Evolutionary conservation across 306 rosid species (phyloP).

Genomic region (Gleditsia sinensis): DNA sequence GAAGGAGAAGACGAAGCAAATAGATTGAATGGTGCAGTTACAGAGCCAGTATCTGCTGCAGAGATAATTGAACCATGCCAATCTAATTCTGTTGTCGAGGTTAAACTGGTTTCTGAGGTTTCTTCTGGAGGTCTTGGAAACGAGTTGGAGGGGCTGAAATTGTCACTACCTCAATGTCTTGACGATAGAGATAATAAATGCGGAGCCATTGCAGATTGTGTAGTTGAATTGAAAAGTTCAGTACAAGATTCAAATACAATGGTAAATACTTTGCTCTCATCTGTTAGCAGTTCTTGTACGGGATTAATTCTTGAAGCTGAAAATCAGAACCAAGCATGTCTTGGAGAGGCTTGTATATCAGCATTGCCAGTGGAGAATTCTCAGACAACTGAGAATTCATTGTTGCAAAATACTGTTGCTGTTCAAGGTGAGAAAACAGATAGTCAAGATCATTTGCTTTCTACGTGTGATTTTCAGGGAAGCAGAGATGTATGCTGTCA

Average conservation of each 20-base stretch:
- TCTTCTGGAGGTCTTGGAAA: slow-evolving; percentile 44
- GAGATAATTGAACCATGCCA: slow-evolving; percentile 36
- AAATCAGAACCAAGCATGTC: slow-evolving; percentile 34
- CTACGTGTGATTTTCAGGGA: slow-evolving; percentile 51
- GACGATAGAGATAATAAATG: slow-evolving; percentile 38
- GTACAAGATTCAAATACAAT: slow-evolving; percentile 48
- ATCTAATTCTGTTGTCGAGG: slow-evolving; percentile 44
- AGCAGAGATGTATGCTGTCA: slow-evolving; percentile 38
- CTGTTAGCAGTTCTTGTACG: slow-evolving; percentile 53
- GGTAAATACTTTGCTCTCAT: slow-evolving; percentile 46
- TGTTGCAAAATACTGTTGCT: slow-evolving; percentile 40
- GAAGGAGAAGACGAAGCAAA: slow-evolving; percentile 41
- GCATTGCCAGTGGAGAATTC: slow-evolving; percentile 38
- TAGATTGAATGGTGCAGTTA: slow-evolving; percentile 38
- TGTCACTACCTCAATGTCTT: slow-evolving; percentile 29
- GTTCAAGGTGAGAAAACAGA: slow-evolving; percentile 44
- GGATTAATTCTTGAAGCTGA: slow-evolving; percentile 51
- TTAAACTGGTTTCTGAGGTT: slow-evolving; percentile 40
- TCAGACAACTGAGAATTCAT: slow-evolving; percentile 42
- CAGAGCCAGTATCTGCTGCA: slow-evolving; percentile 34
- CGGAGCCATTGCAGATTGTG: slow-evolving; percentile 42
- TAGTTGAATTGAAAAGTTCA: slow-evolving; percentile 35
- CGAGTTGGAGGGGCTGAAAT: slow-evolving; percentile 36
- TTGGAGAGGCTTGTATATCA: slow-evolving; percentile 42
- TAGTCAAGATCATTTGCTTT: slow-evolving; percentile 53